Percentiles rank a stretch among this genome's conserved stretches.
Conservation (phyloP, 2,329 filamentous ascomycete genomes). For the Botrytis galanthina region DNA sequence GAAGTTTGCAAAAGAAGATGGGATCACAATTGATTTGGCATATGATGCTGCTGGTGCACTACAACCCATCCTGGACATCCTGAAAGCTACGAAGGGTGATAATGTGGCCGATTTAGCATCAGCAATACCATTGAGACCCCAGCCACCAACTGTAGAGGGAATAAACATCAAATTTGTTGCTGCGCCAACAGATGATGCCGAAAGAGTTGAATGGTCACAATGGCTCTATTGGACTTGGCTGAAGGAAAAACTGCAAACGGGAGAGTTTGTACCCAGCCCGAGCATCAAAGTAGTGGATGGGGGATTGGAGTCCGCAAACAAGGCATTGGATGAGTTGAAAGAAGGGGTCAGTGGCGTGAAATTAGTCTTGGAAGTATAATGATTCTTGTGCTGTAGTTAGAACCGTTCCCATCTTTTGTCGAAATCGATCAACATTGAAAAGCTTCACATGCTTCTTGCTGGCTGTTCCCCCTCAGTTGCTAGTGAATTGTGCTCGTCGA, state of each 20-base stretch:
- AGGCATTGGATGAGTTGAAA: slow-evolving; percentile 42
- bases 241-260: slow-evolving; percentile 28
- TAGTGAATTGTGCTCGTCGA: neutral
- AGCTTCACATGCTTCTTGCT: neutral
- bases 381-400: neutral
- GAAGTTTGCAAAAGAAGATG: slow-evolving; percentile 25
- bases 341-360: slow-evolving; percentile 45
- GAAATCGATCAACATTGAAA: neutral
- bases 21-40: slow-evolving; percentile 11
- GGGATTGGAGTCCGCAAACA: slow-evolving; percentile 37
- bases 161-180: slow-evolving; percentile 39
- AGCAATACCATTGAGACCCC: slow-evolving; percentile 57
- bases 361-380: slow-evolving; percentile 36
- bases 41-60: slow-evolving; percentile 19
- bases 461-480: neutral
- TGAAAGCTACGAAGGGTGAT: slow-evolving; percentile 50
- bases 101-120: slow-evolving; percentile 48
- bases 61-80: slow-evolving; percentile 49
- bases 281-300: slow-evolving; percentile 43
- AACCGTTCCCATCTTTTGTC: neutral
- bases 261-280: slow-evolving; percentile 39
- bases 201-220: slow-evolving; percentile 34
- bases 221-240: slow-evolving; percentile 31
- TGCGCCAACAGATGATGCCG: slow-evolving; percentile 48
- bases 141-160: slow-evolving; percentile 1